These are phyloP conservation scores for Raffaelea ambrosiae DNA, from an alignment of 2,329 filamentous ascomycete species.

Conservation along the genomic window DNA sequence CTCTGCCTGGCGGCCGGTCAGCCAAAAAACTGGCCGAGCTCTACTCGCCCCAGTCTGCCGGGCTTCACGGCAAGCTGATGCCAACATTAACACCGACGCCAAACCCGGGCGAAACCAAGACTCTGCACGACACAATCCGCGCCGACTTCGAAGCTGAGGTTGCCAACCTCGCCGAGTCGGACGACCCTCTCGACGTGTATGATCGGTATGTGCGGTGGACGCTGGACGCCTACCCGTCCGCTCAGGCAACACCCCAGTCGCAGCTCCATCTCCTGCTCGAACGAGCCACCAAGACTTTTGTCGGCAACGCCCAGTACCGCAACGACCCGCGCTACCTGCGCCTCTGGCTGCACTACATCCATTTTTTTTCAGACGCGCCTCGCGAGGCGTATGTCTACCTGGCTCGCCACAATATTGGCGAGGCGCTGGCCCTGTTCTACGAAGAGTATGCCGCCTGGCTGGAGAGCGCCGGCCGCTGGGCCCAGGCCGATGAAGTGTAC, in stretches of 20 bases:
- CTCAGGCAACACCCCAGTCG: conserved; percentile 86
- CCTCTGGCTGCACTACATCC: conserved; percentile 90
- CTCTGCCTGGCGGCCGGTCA: conserved; percentile 77
- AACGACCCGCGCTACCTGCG: conserved; percentile 92
- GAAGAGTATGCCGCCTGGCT: conserved; percentile 95
- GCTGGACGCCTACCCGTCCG: conserved; percentile 85
- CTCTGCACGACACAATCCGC: conserved; percentile 69
- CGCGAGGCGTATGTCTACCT: conserved; percentile 90
- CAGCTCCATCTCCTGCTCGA: conserved; percentile 83
- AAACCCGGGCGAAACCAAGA: conserved; percentile 61
- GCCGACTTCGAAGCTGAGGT: conserved; percentile 83
- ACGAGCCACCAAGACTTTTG: conserved; percentile 83
- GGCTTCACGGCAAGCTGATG: conserved; percentile 42
- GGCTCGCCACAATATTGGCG: conserved; percentile 79
- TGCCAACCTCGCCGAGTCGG: conserved; percentile 68
- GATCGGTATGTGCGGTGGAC: conserved; percentile 98
- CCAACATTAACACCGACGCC: conserved; percentile 34
- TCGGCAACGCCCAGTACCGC: conserved; percentile 78
- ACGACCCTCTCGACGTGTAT: conserved; percentile 91
- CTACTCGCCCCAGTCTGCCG: conserved; percentile 38
- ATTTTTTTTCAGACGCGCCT: conserved; percentile 85
- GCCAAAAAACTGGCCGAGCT: conserved; percentile 80
- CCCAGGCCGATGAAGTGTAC: conserved; percentile 90
- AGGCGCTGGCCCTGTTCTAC: conserved; percentile 83
- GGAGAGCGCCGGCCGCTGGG: conserved; percentile 74